A percentile compares a stretch with the other conserved stretches of the same genome.
These are phyloP conservation scores for Ochromonas danica DNA, from an alignment of 108 stramenopile genomes.

Conservation along the genomic window DNA sequence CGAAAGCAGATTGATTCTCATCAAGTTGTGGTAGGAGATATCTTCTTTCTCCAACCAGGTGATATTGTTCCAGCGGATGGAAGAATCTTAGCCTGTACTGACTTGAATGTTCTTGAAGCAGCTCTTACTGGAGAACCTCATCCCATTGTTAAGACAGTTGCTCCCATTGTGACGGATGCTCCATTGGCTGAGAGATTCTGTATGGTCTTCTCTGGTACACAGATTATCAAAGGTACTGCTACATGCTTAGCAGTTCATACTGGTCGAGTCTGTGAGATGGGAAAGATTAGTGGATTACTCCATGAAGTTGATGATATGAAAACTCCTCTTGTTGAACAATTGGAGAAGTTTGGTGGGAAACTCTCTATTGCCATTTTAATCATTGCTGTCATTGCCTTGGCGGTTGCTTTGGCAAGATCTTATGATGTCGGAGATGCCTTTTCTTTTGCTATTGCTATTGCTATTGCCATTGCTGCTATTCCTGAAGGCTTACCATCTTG, in stretches of 20 bases:
- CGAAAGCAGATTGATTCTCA: no score
- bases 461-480: slow-evolving; percentile 63
- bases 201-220: slow-evolving; percentile 65
- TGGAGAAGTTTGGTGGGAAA: not conserved
- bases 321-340: slow-evolving; percentile 12
- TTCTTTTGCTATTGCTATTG: slow-evolving; percentile 27
- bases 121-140: slow-evolving; percentile 86
- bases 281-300: slow-evolving; percentile 7
- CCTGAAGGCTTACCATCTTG: slow-evolving; percentile 63
- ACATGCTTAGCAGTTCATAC: slow-evolving; percentile 53
- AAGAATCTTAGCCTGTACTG: slow-evolving; percentile 69
- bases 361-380: not conserved
- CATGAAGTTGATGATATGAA: not conserved
- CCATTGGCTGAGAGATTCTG: slow-evolving; percentile 60
- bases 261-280: slow-evolving; percentile 57
- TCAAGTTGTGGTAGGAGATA: slow-evolving; percentile 77
- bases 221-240: slow-evolving; percentile 52
- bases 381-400: not conserved
- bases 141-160: slow-evolving; percentile 40
- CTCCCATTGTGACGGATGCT: slow-evolving; percentile 34
- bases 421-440: not conserved
- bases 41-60: slow-evolving; percentile 69
- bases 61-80: slow-evolving; percentile 84
- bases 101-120: slow-evolving; percentile 76
- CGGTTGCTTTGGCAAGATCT: not conserved